Evolutionary conservation across 192 early-diverging fungal species (phyloP), one percentile per base, ranked within the genome.

Genomic region (Coemansia sp.): DNA sequence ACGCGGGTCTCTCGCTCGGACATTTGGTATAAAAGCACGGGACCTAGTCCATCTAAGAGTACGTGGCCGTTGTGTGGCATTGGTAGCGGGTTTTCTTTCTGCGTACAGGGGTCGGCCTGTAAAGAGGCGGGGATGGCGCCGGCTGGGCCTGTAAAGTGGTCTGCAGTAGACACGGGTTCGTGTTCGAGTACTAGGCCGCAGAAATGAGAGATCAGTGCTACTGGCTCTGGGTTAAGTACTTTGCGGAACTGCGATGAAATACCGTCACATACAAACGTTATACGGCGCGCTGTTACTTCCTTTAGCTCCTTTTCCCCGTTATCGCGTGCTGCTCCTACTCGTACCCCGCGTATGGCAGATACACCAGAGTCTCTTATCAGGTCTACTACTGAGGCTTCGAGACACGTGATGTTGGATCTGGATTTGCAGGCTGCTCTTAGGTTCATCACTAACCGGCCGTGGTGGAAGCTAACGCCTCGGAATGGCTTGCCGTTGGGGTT

Each of bases 171-270:
- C 2, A 70, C 64, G 0, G 79, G 73, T 22, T 81, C 75, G 46
- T 80, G 78, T 43, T 80, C 73, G 34, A 85, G 63, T 15, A 85
- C 79, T 12, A 85, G 57, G 13, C 79, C 79, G 63, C 78, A 79
- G 33, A 85, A 85, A 36, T 85, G 83, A 52, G 83, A 85, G 18
- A 78, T 69, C 29, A 75, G 62, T 12, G 65, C 41, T 7, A 78
- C 60, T 27, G 74, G 70, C 62, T 39, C 39, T 0, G 63, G 53
- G 46, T 75, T 73, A 24, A 79, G 68, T 10, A 62, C 61, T 65
- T 92, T 94, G 43, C 97, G 87, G 77, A 97, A 98, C 79, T 94
- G 95, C 69, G 95, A 97, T 63, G 94, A 93, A 71, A 92, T 92
- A n/a, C 97, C 97, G 75, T 98, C 97, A 24, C 91, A 92, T 24